phyloP scores from a whole-genome alignment of 768 basidiomycete species.

The Sutorius australiensis region DNA sequence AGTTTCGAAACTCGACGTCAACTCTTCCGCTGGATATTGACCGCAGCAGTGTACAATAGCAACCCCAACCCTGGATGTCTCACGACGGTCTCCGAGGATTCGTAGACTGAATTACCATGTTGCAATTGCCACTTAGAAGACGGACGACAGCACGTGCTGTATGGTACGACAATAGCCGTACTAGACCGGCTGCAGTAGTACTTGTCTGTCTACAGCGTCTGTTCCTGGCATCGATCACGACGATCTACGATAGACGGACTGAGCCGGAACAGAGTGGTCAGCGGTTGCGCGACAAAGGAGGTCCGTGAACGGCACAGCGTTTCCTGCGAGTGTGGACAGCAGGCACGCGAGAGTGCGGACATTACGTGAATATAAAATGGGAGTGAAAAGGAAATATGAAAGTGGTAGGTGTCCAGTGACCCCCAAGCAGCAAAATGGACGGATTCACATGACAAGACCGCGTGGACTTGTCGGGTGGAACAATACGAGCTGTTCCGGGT shows the following conservation, averaged over 20 bases:
- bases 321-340: neutral
- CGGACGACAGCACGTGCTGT: neutral
- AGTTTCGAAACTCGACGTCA: slow-evolving; percentile 5
- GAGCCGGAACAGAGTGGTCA: slow-evolving; percentile 7
- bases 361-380: slow-evolving; percentile 6
- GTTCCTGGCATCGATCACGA: slow-evolving; percentile 16
- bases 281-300: neutral
- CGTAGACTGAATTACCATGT: neutral
- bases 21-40: neutral
- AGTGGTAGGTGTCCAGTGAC: neutral
- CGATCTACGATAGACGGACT: slow-evolving; percentile 15
- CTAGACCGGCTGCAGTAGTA: neutral
- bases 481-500: slow-evolving; percentile 7
- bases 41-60: neutral
- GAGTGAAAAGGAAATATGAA: slow-evolving; percentile 17
- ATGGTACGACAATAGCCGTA: neutral
- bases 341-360: neutral
- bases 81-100: slow-evolving; percentile 9
- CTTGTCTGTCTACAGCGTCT: neutral
- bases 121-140: neutral
- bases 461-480: slow-evolving; percentile 5
- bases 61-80: neutral
- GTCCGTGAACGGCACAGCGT: neutral
- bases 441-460: slow-evolving; percentile 13
- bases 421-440: neutral